Evolutionary conservation across 2,329 filamentous ascomycete species (phyloP), one percentile per base, ranked within the genome.

Genomic region (Colletotrichum sp.): DNA sequence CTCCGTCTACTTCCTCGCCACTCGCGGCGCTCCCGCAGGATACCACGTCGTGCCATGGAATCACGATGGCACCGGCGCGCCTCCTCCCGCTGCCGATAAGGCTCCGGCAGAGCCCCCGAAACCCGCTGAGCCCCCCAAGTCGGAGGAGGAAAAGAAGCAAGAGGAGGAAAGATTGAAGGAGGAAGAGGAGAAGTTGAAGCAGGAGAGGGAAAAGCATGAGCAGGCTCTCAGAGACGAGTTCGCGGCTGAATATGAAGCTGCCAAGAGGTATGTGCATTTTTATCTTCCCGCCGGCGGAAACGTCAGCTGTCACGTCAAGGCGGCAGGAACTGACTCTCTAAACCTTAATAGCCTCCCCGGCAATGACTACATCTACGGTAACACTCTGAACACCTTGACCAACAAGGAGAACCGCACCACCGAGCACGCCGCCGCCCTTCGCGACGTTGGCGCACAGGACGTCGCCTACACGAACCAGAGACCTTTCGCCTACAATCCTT

Each of bases 401-500:
- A 80, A 83, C 43, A 83, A 85, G 70, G 85, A 88, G 28, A 81
- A 83, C 32, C 84, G 84, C 6, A 79, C 80, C 28, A 81, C 83
- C 12, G 79, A 82, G 34, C 80, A 83, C 26, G 79, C 77, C 30
- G 75, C 75, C 58, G 67, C 64, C 18, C 75, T 78, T 21, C 73
- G 62, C 24, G 77, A 77, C 56, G 60, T 70, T 18, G 73, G 77
- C 72, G 61, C 75, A 34, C 36, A 78, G 77, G 43, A 80, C 79
- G 71, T 80, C 87, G 21, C 78, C 82, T 32, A 81, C 69, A 81
- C 83, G 15, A 84, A 89, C 58, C 83, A 87, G 58, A 70, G 66
- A 89, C 91, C 1, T 86, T 90, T 70, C 86, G 89, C 65, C 24
- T 95, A 94, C 83, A 89, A 93, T 73, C 94, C 94, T 0, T 96